Base-by-base conservation (phyloP, 2,329 filamentous ascomycete genomes). In the Xylariaceae sp. region DNA sequence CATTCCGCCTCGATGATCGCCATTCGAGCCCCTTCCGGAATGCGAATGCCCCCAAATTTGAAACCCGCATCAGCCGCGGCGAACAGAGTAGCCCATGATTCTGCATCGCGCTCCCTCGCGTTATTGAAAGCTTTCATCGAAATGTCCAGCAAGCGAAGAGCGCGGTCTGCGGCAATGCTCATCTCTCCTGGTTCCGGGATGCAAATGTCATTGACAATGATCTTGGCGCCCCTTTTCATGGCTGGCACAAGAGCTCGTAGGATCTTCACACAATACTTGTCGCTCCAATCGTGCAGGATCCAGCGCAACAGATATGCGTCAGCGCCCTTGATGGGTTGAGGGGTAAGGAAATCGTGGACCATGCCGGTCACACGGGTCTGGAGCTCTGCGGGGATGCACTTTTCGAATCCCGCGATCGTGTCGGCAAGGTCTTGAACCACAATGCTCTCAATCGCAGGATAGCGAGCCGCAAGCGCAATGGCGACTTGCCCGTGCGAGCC, bases 61-160 rank as follows among this genome's bases (percentile, higher is more conserved):
- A n/a, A 42, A n/a, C n/a, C 36, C 17, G 20, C 10, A n/a, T 36
- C 40, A n/a, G 40, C 40, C 16, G 4, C 17, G 4, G 20, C 10
- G 7, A 42, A 42, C 14, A 42, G 6, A 12, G 19, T 17, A 8
- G 29, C 32, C 22, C 40, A 42, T 36, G 20, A 17, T n/a, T 34
- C 32, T 27, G n/a, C n/a, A 27, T 40, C 40, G n/a, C 33, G 21
- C 12, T 43, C 33, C 22, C 22, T 3, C 10, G 40, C 40, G 29
- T 37, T 43, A 12, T 27, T 27, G 22, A 37, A 43, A 4, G 32
- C 33, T 16, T 37, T 43, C 34, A 43, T 37, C 10, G 33, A 36
- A 20, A 36, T 35, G 36, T 42, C 40, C 40, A 42, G 34, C n/a
- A 14, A 21, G 19, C 36, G 16, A 12, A 38, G 22, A 22, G 6